A percentile compares a stretch with the other conserved stretches of the same genome.
Evolutionary conservation across 139 green algal genomes (phyloP).

Genomic region (Coelastrella sp.): DNA sequence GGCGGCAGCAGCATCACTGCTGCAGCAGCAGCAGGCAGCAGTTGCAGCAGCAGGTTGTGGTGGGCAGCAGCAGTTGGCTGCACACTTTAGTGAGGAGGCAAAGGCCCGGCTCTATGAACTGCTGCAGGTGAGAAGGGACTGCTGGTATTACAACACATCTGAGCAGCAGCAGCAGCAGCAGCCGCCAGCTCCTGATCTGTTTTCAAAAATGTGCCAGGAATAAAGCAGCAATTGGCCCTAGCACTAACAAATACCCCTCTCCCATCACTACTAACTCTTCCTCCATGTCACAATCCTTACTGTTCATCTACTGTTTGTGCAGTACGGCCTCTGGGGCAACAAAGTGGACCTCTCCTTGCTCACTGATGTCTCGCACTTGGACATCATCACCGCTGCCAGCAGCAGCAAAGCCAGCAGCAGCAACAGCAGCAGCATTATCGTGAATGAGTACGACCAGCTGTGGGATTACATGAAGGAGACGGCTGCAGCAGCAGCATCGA

Average conservation of each 20-base stretch:
- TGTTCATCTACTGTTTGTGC: background rate
- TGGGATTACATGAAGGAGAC: conserved; percentile 41
- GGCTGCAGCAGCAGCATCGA: background rate
- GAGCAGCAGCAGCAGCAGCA: background rate
- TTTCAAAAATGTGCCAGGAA: background rate
- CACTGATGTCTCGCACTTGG: conserved; percentile 46
- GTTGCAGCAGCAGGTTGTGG: conserved; percentile 20
- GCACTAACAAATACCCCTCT: background rate
- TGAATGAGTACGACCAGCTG: conserved; percentile 54
- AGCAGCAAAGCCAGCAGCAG: background rate
- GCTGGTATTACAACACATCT: background rate
- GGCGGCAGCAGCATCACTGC: conserved; percentile 26
- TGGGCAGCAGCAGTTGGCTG: background rate
- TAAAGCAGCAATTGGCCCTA: background rate
- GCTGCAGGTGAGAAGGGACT: background rate
- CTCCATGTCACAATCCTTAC: background rate
- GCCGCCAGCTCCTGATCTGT: background rate
- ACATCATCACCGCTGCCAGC: conserved; percentile 6
- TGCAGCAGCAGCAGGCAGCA: conserved; percentile 29
- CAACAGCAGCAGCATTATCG: conserved; percentile 49
- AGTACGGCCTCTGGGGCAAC: conserved; percentile 69
- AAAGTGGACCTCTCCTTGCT: conserved; percentile 64
- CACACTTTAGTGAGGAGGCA: conserved; percentile 22
- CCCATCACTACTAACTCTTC: too few relatives aligned
- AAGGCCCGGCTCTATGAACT: background rate